Percentiles rank a stretch among this genome's conserved stretches.
Conservation (phyloP, 441 rosid species). For the Aleurites moluccanus region DNA sequence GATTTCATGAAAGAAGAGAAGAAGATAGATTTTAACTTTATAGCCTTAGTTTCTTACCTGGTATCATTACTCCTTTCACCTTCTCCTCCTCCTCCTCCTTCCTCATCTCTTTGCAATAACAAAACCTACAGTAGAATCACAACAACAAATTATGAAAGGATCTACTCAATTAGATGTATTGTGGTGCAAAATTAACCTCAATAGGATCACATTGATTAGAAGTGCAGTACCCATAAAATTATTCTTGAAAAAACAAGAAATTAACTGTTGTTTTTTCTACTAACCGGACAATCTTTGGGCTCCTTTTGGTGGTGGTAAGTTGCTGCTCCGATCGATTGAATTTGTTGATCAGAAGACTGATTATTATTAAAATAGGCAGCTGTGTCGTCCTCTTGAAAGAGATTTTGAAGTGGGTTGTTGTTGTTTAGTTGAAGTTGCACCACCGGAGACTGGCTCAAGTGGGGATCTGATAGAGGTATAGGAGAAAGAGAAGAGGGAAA, state of each 20-base stretch:
- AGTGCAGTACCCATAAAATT: slow-evolving; percentile 34
- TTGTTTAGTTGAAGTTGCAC: slow-evolving; percentile 50
- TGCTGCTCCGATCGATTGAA: slow-evolving; percentile 43
- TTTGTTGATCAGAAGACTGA: slow-evolving; percentile 34
- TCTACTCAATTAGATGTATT: neutral
- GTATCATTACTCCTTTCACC: slow-evolving; percentile 41
- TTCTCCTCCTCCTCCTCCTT: slow-evolving; percentile 24
- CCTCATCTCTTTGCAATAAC: slow-evolving; percentile 21
- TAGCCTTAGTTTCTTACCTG: slow-evolving; percentile 43
- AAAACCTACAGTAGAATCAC: slow-evolving; percentile 24
- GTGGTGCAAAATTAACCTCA: neutral
- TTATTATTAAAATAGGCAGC: slow-evolving; percentile 34
- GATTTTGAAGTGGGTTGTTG: slow-evolving; percentile 25
- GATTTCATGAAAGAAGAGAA: slow-evolving; percentile 36
- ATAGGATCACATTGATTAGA: slow-evolving; percentile 16
- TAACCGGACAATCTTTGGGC: slow-evolving; percentile 36
- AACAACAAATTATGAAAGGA: slow-evolving; percentile 6
- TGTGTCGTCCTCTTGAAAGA: slow-evolving; percentile 14
- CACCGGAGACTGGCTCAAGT: slow-evolving; percentile 52
- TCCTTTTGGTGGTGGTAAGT: slow-evolving; percentile 17
- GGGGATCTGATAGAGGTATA: slow-evolving; percentile 84
- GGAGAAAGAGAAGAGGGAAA: slow-evolving; percentile 77
- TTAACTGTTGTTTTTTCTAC: slow-evolving; percentile 22
- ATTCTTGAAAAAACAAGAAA: slow-evolving; percentile 14
- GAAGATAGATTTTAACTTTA: slow-evolving; percentile 29